phyloP scores from a whole-genome alignment of 495 filamentous ascomycete genomes.

The Cairneyella variabilis region DNA sequence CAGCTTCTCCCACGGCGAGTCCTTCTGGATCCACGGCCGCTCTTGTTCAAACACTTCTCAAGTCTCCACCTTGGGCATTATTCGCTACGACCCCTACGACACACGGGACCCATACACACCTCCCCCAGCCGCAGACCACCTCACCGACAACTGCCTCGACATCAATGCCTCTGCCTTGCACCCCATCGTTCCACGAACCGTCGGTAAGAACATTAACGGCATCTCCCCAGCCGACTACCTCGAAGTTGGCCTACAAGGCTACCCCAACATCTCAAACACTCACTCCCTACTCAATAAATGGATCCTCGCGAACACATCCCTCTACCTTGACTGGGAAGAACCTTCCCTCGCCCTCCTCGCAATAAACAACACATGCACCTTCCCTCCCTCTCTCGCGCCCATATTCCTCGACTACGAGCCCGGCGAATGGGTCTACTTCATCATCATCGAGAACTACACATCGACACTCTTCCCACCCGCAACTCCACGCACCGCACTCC shows the following conservation, averaged over 20 bases:
- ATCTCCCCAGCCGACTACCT: not conserved
- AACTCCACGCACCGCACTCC: not conserved
- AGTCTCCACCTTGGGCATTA: not conserved
- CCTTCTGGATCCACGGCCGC: not conserved
- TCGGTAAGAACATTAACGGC: not conserved
- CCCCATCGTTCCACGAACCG: not conserved
- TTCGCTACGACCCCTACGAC: not conserved
- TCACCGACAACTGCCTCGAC: not conserved
- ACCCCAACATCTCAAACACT: not conserved
- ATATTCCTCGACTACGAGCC: not conserved
- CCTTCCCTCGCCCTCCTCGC: not conserved
- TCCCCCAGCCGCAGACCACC: not conserved
- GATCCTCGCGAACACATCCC: not conserved
- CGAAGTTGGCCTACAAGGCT: not conserved
- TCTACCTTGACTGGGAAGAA: not conserved
- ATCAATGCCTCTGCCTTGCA: not conserved
- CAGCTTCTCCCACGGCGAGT: not conserved
- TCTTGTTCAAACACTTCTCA: not conserved
- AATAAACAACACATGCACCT: not conserved
- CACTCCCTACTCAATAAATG: not conserved
- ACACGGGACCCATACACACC: not conserved
- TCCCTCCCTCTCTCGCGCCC: not conserved
- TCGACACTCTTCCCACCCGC: no score
- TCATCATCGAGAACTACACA: not conserved
- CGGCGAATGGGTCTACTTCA: constrained; percentile 2